Conservation (phyloP, 2,329 filamentous ascomycete species). For the Lachnellula hyalina region DNA sequence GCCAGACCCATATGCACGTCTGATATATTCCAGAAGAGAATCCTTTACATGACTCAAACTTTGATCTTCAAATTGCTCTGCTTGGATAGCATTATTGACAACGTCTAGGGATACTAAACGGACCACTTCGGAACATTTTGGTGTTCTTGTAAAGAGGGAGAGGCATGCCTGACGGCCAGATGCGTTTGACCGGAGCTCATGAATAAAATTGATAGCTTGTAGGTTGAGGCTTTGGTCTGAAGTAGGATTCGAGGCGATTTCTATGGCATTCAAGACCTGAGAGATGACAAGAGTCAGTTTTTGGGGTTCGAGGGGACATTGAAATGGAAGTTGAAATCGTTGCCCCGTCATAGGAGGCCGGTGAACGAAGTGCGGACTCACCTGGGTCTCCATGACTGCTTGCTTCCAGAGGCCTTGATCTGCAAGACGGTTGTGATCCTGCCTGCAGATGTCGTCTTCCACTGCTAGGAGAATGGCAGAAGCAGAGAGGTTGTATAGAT, state of each 20-base stretch:
- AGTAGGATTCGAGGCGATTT: constrained; percentile 81
- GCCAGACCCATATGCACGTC: constrained; percentile 62
- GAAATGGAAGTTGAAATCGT: not conserved
- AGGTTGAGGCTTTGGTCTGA: constrained; percentile 69
- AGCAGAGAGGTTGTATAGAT: constrained; percentile 20
- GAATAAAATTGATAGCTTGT: constrained; percentile 77
- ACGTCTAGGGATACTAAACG: constrained; percentile 87
- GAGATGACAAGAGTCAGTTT: constrained; percentile 12
- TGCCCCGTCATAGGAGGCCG: constrained; percentile 7
- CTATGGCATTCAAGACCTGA: constrained; percentile 91
- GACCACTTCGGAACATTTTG: constrained; percentile 73
- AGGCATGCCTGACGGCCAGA: constrained; percentile 90
- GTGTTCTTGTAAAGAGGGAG: constrained; percentile 73
- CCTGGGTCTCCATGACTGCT: constrained; percentile 30
- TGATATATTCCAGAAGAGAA: constrained; percentile 74
- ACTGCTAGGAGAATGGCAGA: constrained; percentile 22
- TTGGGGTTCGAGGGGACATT: not conserved
- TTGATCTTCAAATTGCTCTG: constrained; percentile 66
- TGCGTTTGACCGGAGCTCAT: constrained; percentile 73
- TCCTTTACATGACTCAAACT: constrained; percentile 74
- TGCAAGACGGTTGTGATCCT: not conserved
- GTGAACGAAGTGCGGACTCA: constrained; percentile 13
- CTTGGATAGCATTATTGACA: constrained; percentile 85
- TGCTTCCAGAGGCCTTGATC: constrained; percentile 6
- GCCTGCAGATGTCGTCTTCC: constrained; percentile 1